Conservation (phyloP, 495 filamentous ascomycete genomes). For the Cercophora sp. region DNA sequence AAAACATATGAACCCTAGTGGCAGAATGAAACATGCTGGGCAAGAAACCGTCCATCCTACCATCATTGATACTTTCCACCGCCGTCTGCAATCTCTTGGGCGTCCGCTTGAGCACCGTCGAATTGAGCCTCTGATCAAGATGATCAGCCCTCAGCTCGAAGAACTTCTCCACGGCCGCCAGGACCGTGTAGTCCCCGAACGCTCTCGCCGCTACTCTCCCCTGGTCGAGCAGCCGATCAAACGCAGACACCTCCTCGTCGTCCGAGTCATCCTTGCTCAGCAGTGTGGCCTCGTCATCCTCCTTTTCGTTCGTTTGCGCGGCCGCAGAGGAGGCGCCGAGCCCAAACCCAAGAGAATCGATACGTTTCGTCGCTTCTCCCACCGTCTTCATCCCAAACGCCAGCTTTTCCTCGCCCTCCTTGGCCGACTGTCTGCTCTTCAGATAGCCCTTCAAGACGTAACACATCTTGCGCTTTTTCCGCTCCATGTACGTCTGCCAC, state of each 20-base stretch:
- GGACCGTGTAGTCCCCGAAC: conserved; percentile 17
- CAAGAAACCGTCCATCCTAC: conserved; percentile 35
- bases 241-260: conserved; percentile 11
- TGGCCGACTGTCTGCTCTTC: conserved; percentile 8
- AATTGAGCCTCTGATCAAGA: conserved; percentile 30
- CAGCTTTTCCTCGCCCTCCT: conserved; percentile 13
- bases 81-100: conserved; percentile 31
- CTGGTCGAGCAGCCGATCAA: conserved; percentile 21
- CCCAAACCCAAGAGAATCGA: not conserved
- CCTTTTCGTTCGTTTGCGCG: not conserved
- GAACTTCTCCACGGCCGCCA: conserved; percentile 28
- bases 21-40: conserved; percentile 35
- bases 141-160: conserved; percentile 28
- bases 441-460: conserved; percentile 26
- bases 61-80: conserved; percentile 34
- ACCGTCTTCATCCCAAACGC: conserved; percentile 1
- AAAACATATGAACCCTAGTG: conserved; percentile 31
- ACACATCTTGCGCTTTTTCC: conserved; percentile 38
- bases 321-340: not conserved
- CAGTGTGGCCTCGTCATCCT: conserved; percentile 7
- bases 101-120: conserved; percentile 32
- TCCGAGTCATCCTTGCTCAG: conserved; percentile 23
- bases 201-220: conserved; percentile 22
- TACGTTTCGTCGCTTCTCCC: conserved; percentile 4
- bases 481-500: conserved; percentile 41